phyloP scores from a whole-genome alignment of 495 filamentous ascomycete genomes.

The Pyrenopolyporus hunteri region DNA sequence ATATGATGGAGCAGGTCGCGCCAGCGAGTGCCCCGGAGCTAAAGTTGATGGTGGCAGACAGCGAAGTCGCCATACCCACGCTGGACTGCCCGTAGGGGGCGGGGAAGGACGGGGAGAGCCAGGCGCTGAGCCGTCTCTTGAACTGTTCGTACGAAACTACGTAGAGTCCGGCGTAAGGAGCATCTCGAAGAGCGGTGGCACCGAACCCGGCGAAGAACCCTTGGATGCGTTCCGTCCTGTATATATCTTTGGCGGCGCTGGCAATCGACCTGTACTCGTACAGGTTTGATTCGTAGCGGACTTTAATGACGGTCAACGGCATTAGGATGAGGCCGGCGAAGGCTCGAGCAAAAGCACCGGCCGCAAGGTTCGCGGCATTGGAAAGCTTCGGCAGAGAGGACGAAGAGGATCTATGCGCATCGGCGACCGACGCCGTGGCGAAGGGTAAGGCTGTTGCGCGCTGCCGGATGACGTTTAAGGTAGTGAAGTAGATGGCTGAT shows the following conservation, averaged over 20 bases:
- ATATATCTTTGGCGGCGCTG: conserved; percentile 75
- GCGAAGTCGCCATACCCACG: conserved; percentile 39
- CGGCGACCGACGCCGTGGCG: conserved; percentile 37
- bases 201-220: conserved; percentile 95
- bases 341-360: conserved; percentile 82
- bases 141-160: conserved; percentile 92
- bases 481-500: conserved; percentile 92
- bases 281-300: conserved; percentile 85
- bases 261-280: conserved; percentile 84
- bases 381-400: conserved; percentile 84
- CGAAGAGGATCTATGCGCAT: conserved; percentile 47
- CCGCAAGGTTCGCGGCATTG: conserved; percentile 81
- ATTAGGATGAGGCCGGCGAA: conserved; percentile 90
- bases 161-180: conserved; percentile 94
- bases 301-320: conserved; percentile 96
- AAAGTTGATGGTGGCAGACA: conserved; percentile 82
- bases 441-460: conserved; percentile 62
- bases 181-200: conserved; percentile 90
- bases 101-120: conserved; percentile 31
- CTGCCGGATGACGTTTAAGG: conserved; percentile 80
- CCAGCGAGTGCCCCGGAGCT: conserved; percentile 78
- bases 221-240: conserved; percentile 71
- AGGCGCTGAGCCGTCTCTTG: conserved; percentile 67
- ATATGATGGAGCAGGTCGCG: conserved; percentile 80
- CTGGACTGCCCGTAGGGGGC: conserved; percentile 20